A percentile compares a stretch with the other conserved stretches of the same genome.
These are phyloP conservation scores for Nothophaeocryptopus gaeumannii DNA, from an alignment of 2,329 filamentous ascomycete species.

Conservation along the genomic window DNA sequence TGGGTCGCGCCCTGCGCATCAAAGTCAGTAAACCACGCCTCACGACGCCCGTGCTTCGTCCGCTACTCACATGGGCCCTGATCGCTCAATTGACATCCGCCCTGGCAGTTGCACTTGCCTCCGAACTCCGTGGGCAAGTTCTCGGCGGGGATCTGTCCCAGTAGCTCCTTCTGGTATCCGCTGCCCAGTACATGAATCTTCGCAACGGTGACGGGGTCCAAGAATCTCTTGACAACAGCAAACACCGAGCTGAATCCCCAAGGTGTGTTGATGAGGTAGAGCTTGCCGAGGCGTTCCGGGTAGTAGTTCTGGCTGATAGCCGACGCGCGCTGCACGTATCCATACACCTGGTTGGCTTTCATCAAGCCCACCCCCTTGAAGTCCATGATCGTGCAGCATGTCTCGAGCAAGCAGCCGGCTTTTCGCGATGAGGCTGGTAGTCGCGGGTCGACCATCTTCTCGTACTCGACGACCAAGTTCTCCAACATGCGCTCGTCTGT, in stretches of 20 bases:
- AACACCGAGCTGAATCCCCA: constrained; percentile 92
- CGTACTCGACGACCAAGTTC: constrained; percentile 96
- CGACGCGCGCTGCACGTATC: constrained; percentile 80
- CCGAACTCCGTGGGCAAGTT: constrained; percentile 87
- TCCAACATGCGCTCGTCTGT: constrained; percentile 88
- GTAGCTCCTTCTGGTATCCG: constrained; percentile 78
- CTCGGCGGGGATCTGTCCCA: constrained; percentile 80
- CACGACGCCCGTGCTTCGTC: not conserved
- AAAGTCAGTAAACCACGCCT: constrained; percentile 14
- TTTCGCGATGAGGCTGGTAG: constrained; percentile 95
- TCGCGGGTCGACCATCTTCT: constrained; percentile 89
- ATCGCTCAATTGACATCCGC: constrained; percentile 83
- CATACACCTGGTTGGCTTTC: constrained; percentile 79
- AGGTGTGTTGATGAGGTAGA: constrained; percentile 97
- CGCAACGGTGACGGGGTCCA: constrained; percentile 92
- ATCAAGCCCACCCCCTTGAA: constrained; percentile 86
- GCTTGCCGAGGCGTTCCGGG: constrained; percentile 89
- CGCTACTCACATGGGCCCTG: constrained; percentile 70
- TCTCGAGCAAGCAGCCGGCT: constrained; percentile 84
- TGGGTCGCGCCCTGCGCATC: constrained; percentile 56
- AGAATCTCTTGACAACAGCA: constrained; percentile 82
- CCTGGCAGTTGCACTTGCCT: constrained; percentile 75
- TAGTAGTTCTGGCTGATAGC: constrained; percentile 98
- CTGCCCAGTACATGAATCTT: constrained; percentile 91
- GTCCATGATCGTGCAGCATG: constrained; percentile 98